A percentile compares a stretch with the other conserved stretches of the same genome.
Conservation (phyloP, 129 eudicot genomes). For the Flaveria bidentis region DNA sequence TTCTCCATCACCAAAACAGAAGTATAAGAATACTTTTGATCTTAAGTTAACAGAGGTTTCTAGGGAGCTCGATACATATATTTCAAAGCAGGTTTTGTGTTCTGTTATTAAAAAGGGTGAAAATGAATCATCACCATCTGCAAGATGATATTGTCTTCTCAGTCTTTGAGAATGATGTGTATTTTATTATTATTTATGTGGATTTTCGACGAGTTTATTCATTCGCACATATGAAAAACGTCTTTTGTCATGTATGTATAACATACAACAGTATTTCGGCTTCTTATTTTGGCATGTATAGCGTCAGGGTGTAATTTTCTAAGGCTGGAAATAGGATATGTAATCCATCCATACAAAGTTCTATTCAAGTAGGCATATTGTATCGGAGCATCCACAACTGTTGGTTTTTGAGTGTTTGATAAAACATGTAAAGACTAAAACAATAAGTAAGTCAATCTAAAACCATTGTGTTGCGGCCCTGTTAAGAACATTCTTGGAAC, state of each 20-base stretch:
- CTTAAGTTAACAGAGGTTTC: slow-evolving; percentile 80
- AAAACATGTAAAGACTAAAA: too few species aligned
- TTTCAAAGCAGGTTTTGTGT: slow-evolving; percentile 82
- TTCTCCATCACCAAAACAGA: slow-evolving; percentile 70
- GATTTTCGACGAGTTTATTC: slow-evolving; percentile 15
- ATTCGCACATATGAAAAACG: not conserved
- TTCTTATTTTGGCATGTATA: not conserved
- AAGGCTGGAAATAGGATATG: not conserved
- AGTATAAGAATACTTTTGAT: slow-evolving; percentile 71
- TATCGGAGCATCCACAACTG: too few species aligned
- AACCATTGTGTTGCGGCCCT: too few species aligned
- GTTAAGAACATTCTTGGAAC: too few species aligned
- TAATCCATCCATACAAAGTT: too few species aligned
- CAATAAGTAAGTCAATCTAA: too few species aligned
- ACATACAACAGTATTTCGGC: not conserved
- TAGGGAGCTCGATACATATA: slow-evolving; percentile 79
- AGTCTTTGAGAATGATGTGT: slow-evolving; percentile 58
- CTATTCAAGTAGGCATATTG: too few species aligned
- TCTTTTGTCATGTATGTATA: not conserved
- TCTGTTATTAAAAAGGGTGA: slow-evolving; percentile 62
- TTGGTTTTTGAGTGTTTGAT: too few species aligned
- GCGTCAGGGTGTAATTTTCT: too few species aligned
- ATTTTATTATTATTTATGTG: slow-evolving; percentile 20
- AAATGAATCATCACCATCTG: slow-evolving; percentile 55
- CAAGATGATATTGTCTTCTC: slow-evolving; percentile 59